phyloP scores from a whole-genome alignment of 2,329 filamentous ascomycete genomes.

The Trichoderma aggressivum region DNA sequence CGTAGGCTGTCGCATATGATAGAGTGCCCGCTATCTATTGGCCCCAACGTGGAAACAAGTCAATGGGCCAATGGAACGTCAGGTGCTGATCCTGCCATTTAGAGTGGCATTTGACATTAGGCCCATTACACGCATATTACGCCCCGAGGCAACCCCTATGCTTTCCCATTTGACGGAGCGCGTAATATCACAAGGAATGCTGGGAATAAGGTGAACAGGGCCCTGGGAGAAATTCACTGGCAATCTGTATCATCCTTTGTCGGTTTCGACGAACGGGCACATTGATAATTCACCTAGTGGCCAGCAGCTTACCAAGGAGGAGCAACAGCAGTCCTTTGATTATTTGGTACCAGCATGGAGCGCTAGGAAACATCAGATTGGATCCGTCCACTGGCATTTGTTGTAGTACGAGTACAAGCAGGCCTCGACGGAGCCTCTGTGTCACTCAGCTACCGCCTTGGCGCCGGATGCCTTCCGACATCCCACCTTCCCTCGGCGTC shows the following conservation, averaged over 20 bases:
- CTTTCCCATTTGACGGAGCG: neutral
- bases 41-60: neutral
- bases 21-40: neutral
- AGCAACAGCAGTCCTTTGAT: neutral
- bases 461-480: constrained; percentile 15
- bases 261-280: neutral
- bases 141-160: neutral
- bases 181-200: neutral
- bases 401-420: neutral
- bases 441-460: constrained; percentile 13
- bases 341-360: neutral
- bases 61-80: neutral
- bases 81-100: neutral
- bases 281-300: neutral
- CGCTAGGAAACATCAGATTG: neutral
- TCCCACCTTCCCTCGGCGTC: neutral
- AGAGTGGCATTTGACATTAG: neutral
- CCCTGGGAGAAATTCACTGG: neutral
- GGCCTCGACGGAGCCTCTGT: neutral
- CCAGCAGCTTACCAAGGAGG: neutral
- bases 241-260: neutral
- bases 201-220: neutral
- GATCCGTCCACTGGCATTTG: neutral
- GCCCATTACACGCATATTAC: neutral
- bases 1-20: neutral